A percentile compares a stretch with the other conserved stretches of the same genome.
Evolutionary conservation across 2,329 filamentous ascomycete species (phyloP).

Genomic region (Hymenoscyphus linearis): DNA sequence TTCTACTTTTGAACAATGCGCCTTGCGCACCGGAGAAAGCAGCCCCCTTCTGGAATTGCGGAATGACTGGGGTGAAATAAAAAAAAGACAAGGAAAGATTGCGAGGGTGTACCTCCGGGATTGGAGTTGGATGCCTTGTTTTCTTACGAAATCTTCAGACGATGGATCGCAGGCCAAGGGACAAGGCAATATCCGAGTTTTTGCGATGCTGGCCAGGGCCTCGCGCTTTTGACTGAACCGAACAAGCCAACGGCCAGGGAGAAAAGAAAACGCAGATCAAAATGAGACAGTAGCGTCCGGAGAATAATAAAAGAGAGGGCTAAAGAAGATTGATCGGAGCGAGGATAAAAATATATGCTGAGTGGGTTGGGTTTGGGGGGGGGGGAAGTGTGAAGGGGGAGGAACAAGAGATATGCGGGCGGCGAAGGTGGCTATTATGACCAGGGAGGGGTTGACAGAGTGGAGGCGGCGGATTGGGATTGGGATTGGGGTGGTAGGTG

Average conservation of each 20-base stretch:
- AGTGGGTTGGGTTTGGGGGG: too few relatives aligned
- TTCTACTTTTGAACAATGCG: slow-evolving; percentile 23
- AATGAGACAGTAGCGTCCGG: slow-evolving; percentile 15
- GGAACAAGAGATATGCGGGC: slow-evolving; percentile 6
- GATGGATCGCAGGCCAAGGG: slow-evolving; percentile 23
- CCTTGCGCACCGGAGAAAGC: slow-evolving; percentile 18
- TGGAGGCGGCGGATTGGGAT: not conserved
- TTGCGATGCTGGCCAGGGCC: slow-evolving; percentile 21
- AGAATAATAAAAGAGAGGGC: slow-evolving; percentile 22
- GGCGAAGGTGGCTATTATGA: slow-evolving; percentile 6
- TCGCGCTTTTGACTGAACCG: slow-evolving; percentile 20
- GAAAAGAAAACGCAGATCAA: slow-evolving; percentile 14
- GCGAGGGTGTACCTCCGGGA: slow-evolving; percentile 32
- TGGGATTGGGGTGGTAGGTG: not conserved
- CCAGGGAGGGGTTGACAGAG: slow-evolving; percentile 5
- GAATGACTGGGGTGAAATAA: slow-evolving; percentile 11
- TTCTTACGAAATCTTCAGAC: slow-evolving; percentile 26
- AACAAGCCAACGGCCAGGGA: slow-evolving; percentile 1
- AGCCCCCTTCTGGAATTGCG: slow-evolving; percentile 10
- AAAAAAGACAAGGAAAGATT: slow-evolving; percentile 24
- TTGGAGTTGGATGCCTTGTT: slow-evolving; percentile 27
- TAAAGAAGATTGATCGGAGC: slow-evolving; percentile 27
- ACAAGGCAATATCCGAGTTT: slow-evolving; percentile 31
- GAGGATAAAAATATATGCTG: slow-evolving; percentile 25
- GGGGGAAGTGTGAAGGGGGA: slow-evolving; percentile 6